phyloP scores from a whole-genome alignment of 768 basidiomycete genomes.

The Lactifluus piperatus region DNA sequence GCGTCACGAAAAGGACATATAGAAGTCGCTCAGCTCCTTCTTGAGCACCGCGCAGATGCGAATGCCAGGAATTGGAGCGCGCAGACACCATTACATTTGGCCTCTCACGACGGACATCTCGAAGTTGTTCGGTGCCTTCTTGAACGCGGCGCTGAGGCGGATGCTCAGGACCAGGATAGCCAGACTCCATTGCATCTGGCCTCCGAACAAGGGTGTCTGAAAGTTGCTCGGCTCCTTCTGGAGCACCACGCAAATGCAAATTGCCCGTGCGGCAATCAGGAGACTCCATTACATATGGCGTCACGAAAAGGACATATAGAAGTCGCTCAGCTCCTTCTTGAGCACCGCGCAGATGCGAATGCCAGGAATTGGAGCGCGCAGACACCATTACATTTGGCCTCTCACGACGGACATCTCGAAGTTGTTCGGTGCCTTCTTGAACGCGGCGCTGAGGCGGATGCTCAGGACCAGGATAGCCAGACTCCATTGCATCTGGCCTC shows the following conservation, averaged over 20 bases:
- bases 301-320: not conserved
- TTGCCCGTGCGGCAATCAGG: too few relatives aligned
- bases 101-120: not conserved
- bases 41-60: not conserved
- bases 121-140: not conserved
- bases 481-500: too few relatives aligned
- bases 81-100: not conserved
- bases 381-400: not conserved
- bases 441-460: not conserved
- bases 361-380: not conserved
- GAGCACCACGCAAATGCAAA: not conserved
- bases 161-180: not conserved
- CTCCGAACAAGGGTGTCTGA: not conserved
- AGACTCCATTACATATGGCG: not conserved
- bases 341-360: not conserved
- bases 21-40: not conserved
- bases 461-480: not conserved
- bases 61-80: not conserved
- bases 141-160: not conserved
- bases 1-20: not conserved
- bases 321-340: not conserved
- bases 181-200: not conserved
- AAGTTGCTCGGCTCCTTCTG: not conserved
- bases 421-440: not conserved
- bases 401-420: not conserved